Evolutionary conservation across 345 rosid genomes (phyloP), one percentile per base, ranked within the genome.

Genomic region (Salix koriyanagi): DNA sequence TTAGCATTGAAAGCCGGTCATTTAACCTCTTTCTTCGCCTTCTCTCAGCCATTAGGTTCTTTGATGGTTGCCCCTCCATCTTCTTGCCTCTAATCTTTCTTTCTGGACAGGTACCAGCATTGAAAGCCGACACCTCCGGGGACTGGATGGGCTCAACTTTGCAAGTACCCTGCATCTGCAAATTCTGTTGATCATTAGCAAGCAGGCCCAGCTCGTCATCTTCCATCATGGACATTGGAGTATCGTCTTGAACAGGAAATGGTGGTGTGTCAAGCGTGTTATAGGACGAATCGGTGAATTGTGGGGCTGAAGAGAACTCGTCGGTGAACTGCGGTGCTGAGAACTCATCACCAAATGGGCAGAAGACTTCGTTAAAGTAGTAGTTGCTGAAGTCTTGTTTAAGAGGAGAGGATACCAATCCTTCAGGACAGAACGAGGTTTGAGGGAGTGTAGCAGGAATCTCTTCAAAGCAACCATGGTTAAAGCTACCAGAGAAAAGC

Each of bases 41-140:
- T 65, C 88, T 76, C 76, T 85, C 85, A 34, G 85, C 85, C 85
- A 85, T 85, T 14, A 85, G 75, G 68, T 85, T 85, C 78, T 85
- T 82, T 26, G 88, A 82, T 13, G 82, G 84, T 28, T 83, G 80
- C 26, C 88, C 85, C 54, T 76, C 80, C 65, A 73, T 48, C 48
- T 76, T 82, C 79, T 72, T 83, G 7, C 81, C 83, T 73, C 80
- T 79, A 68, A 52, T 73, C 79, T 81, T 87, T 56, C 81, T 77
- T 48, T 81, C 86, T 12, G 74, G 58, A 39, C 75, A 81, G 70
- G 78, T 9, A 9, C 86, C 86, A 67, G 28, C 39, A 71, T 76
- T 74, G 73, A 86, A 84, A 80, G 56, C 80, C 1, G 86, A 75
- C 1, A 60, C 65, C 25, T 86, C 87, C 11, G 89, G 87, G 6